These are phyloP conservation scores for Pezicula neosporulosa DNA, from an alignment of 2,329 filamentous ascomycete species.

Conservation along the genomic window DNA sequence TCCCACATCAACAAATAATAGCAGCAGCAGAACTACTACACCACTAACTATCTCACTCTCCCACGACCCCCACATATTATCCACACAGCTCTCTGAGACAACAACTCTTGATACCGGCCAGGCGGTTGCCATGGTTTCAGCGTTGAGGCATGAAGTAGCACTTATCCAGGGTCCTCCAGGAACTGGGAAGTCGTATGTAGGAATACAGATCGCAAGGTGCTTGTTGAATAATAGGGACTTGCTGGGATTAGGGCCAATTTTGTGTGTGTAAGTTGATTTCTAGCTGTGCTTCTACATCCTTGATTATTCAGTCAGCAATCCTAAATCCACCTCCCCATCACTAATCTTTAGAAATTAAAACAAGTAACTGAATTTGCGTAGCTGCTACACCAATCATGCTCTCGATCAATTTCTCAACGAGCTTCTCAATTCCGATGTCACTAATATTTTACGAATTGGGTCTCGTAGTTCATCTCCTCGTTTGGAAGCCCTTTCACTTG, in stretches of 20 bases:
- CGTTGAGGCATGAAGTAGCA: slow-evolving; percentile 9
- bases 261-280: slow-evolving; percentile 24
- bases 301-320: background rate
- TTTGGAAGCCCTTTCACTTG: slow-evolving; percentile 22
- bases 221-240: slow-evolving; percentile 28
- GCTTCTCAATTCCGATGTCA: slow-evolving; percentile 35
- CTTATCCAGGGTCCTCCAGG: slow-evolving; percentile 19
- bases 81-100: background rate
- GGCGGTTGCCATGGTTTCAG: slow-evolving; percentile 4
- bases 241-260: slow-evolving; percentile 23
- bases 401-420: slow-evolving; percentile 41
- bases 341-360: background rate
- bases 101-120: slow-evolving; percentile 5
- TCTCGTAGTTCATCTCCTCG: slow-evolving; percentile 41
- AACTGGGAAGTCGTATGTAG: slow-evolving; percentile 19
- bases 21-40: background rate
- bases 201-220: slow-evolving; percentile 15
- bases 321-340: background rate
- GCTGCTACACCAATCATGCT: slow-evolving; percentile 19
- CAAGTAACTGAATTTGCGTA: background rate
- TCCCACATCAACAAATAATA: slow-evolving; percentile 5
- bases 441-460: slow-evolving; percentile 47
- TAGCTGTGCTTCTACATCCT: background rate
- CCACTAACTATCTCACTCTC: slow-evolving; percentile 1
- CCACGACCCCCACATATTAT: background rate